Conservation (phyloP, 2,329 filamentous ascomycete species). For the Aspergillus unguis region DNA sequence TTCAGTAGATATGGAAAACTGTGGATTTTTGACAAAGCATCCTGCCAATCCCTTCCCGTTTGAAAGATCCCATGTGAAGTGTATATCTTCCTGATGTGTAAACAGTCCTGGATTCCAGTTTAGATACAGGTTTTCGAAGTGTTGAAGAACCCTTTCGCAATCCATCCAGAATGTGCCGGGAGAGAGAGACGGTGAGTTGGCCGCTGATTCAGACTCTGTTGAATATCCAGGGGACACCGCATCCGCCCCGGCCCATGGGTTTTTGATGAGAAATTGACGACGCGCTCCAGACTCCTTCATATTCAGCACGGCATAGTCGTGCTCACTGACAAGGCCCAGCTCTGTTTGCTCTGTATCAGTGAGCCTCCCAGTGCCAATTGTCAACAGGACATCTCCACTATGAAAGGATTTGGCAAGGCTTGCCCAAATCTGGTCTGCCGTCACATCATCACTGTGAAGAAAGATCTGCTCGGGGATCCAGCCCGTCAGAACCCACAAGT, state of each 20-base stretch:
- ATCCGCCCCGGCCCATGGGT: conserved; percentile 82
- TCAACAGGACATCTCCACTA: conserved; percentile 78
- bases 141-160: conserved; percentile 79
- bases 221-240: conserved; percentile 31
- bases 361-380: conserved; percentile 83
- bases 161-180: conserved; percentile 94
- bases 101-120: conserved; percentile 96
- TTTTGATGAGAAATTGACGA: conserved; percentile 79
- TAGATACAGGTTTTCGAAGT: conserved; percentile 93
- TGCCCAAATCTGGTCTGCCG: conserved; percentile 72
- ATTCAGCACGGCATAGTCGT: conserved; percentile 89
- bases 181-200: conserved; percentile 27
- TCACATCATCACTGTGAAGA: conserved; percentile 78
- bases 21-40: conserved; percentile 66
- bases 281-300: conserved; percentile 63
- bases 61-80: conserved; percentile 79
- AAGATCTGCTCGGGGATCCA: conserved; percentile 98
- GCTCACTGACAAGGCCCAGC: conserved; percentile 79
- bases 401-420: conserved; percentile 71
- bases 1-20: conserved; percentile 55
- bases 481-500: conserved; percentile 86
- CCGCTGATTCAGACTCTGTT: conserved; percentile 5
- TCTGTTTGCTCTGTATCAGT: conserved; percentile 72
- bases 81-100: conserved; percentile 75
- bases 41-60: conserved; percentile 59